Base-by-base conservation (phyloP, 345 rosid genomes). In the Physaria fendleri region DNA sequence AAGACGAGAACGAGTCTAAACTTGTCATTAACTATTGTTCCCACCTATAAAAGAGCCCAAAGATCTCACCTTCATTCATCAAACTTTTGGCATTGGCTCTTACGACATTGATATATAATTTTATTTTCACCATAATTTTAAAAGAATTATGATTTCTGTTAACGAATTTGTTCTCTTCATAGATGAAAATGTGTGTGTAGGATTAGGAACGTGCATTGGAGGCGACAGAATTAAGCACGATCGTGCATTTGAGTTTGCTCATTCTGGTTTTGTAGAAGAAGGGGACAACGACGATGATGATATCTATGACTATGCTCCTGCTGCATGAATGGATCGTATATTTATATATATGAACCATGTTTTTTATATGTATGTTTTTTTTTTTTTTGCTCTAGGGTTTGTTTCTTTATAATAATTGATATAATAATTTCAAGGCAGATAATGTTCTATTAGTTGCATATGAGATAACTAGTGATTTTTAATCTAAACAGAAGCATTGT, bases 271-370 rank as follows among this genome's bases (percentile, higher is more conserved):
- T 12, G n/a, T 29, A 29, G 51, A 57, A 30, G 44, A 57, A n/a
- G 51, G 40, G 17, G 51, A 43, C 17, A 29, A 57, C 13, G 63
- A 58, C 20, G 51, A 58, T 14, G 63, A 58, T 1, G 63, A 6
- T 58, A 30, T 58, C 20, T 58, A 42, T 29, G 63, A 58, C n/a
- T 58, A 58, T 29, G 63, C 51, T 18, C 63, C 51, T 4, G 51
- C 51, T 12, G 51, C 63, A 28, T 42, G 25, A 58, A 7, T 28
- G 13, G 16, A 20, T n/a, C n/a, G n/a, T n/a, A n/a, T n/a, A n/a
- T n/a, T n/a, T n/a, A n/a, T n/a, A n/a, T n/a, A n/a, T n/a, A n/a
- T n/a, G n/a, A n/a, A n/a, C n/a, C n/a, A n/a, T n/a, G n/a, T n/a
- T n/a, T n/a, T n/a, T n/a, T n/a, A n/a, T n/a, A n/a, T n/a, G n/a